Base-by-base conservation (phyloP, 345 rosid species). In the Pugionium dolabratum region DNA sequence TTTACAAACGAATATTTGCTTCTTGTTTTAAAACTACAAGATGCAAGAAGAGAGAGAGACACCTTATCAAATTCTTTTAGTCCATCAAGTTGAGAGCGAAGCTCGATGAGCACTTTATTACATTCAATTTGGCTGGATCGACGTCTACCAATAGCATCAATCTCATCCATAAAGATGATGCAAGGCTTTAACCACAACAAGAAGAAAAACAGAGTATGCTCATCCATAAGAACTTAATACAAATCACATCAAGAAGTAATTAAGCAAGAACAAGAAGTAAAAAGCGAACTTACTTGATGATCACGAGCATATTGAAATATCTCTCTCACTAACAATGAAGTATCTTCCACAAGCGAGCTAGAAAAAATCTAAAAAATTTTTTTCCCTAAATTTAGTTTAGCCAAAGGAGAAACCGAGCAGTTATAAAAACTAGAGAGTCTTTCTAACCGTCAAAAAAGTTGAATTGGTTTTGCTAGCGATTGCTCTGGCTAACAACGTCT, bases 281-380 rank as follows among this genome's bases (percentile, higher is more conserved):
- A 4, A 29, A 9, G 11, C 33, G 54, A 6, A 40, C 84, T 78
- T 76, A 89, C 96, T 75, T 91, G 96, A 75, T 91, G 96, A 76
- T 89, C 96, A 67, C 90, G 89, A n/a, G 98, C 98, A 79, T 87
- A 91, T 32, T 82, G 85, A 77, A 91, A 87, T 86, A 86, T 91
- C 75, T 91, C 98, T 69, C 96, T 68, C 46, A 89, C 81, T 74
- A 89, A 70, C 71, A 90, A 77, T 5, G 90, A 85, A 84, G 96
- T 87, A 72, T 87, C 95, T 40, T 95, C 98, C 9, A 88, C 78
- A 27, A 88, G 83, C 44, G 92, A 89, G 71, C 95, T 90, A 39
- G 95, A 87, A 40, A 83, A 95, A 40, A 88, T 93, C 66, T 61
- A 7, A 33, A 7, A 33, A 35, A 7, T 0, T 18, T 18, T 18